A percentile compares a stretch with the other conserved stretches of the same genome.
Evolutionary conservation across 805 yeast species (phyloP).

Genomic region (Hyphopichia homilentoma): DNA sequence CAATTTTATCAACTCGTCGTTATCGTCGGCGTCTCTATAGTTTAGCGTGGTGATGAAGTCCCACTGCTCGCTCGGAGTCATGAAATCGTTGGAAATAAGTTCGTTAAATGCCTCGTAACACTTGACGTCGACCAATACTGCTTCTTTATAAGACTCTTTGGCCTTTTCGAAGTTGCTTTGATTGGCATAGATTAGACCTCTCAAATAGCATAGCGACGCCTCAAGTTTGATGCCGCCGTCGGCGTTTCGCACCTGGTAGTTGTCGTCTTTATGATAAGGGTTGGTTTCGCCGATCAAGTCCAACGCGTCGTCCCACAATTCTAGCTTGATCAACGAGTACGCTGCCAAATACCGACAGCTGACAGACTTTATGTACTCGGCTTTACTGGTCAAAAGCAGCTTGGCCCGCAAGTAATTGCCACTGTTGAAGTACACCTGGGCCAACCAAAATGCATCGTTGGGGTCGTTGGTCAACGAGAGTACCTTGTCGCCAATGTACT

Average conservation of each 20-base stretch:
- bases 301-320: constrained; percentile 83
- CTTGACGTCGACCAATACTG: constrained; percentile 80
- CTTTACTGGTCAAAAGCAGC: constrained; percentile 54
- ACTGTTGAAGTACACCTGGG: constrained; percentile 77
- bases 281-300: constrained; percentile 80
- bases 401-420: constrained; percentile 80
- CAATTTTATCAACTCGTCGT: constrained; percentile 73
- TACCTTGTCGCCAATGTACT: constrained; percentile 87
- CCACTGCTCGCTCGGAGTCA: constrained; percentile 88
- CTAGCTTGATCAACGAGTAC: constrained; percentile 65
- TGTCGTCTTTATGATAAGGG: constrained; percentile 54
- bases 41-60: constrained; percentile 61
- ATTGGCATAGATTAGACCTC: constrained; percentile 80
- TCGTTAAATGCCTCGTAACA: constrained; percentile 92
- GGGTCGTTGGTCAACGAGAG: constrained; percentile 80
- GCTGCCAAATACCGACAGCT: constrained; percentile 82
- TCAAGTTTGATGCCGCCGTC: constrained; percentile 88
- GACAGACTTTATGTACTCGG: constrained; percentile 55
- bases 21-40: constrained; percentile 72
- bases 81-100: constrained; percentile 62
- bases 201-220: constrained; percentile 77
- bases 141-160: constrained; percentile 81
- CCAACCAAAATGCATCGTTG: constrained; percentile 94
- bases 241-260: constrained; percentile 41
- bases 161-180: constrained; percentile 85